Evolutionary conservation across 768 basidiomycete genomes (phyloP), one percentile per base, ranked within the genome.

Genomic region (Gautieria morchelliformis): DNA sequence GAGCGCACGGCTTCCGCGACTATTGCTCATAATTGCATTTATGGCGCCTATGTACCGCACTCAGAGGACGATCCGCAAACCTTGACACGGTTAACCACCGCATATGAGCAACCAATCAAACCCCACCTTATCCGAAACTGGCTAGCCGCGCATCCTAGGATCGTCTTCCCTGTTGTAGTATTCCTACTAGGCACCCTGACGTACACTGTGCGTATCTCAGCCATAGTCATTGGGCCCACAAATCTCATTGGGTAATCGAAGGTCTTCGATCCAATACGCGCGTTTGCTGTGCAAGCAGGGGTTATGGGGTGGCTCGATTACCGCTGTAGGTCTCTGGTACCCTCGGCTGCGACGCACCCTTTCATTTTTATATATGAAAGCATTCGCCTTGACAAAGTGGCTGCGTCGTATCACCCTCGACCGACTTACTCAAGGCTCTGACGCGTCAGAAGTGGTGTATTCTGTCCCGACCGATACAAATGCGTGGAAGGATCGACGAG

Each of bases 261-360:
- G 88, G 81, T 97, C 52, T 96, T 97, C 64, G 93, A 97, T 68
- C 93, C 93, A 2, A 80, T 99, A 42, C 85, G 95, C 27, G 80
- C 84, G 2, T 74, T 92, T 58, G 90, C 84, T 75, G 79, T 98
- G 0, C 79, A 91, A 72, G 82, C 81, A 24, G 89, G 92, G 64
- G 75, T 96, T 63, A 72, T 87, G 46, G 78, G 90, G 42, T 89
- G 89, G 79, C 93, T 96, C 63, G 85, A 95, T 63, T 82, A 85
- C 62, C 77, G 77, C 68, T 78, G 89, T 87, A 65, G 1, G 73
- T 10, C 35, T 37, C 9, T 22, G 30, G 55, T 22, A 45, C n/a
- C 17, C 58, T 51, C 39, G 35, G 52, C 27, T 14, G 32, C 35
- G n/a, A 53, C 19, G 39, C 35, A 30, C n/a, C 17, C 40, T 9